phyloP scores from a whole-genome alignment of 2,329 filamentous ascomycete genomes.

The Thyridium curvatum region DNA sequence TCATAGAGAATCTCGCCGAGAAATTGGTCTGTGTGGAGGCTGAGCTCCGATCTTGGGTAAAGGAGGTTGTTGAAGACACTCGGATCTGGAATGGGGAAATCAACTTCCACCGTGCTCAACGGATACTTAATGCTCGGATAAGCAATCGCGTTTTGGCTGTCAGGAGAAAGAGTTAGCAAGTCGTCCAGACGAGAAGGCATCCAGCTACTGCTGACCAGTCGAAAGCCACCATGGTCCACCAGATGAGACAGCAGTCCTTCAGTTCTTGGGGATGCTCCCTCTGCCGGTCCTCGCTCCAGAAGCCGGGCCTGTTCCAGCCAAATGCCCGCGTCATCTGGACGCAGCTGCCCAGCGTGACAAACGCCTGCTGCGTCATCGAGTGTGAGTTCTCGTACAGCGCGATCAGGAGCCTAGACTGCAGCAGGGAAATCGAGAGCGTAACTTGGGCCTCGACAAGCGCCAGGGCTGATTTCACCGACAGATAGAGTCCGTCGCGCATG shows the following conservation, averaged over 20 bases:
- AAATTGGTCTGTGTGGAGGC: constrained; percentile 12
- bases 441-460: constrained; percentile 16
- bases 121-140: constrained; percentile 17
- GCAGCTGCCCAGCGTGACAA: constrained; percentile 18
- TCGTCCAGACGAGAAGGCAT: too few species aligned
- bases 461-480: constrained; percentile 17
- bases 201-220: constrained; percentile 16
- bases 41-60: constrained; percentile 6
- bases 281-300: constrained; percentile 16
- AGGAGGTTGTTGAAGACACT: constrained; percentile 16
- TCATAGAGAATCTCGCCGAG: constrained; percentile 16
- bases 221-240: constrained; percentile 21
- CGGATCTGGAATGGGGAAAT: constrained; percentile 16
- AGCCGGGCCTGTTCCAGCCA: constrained; percentile 15
- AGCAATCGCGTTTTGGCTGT: constrained; percentile 14
- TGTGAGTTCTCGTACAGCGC: constrained; percentile 21
- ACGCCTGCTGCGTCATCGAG: constrained; percentile 20
- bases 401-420: constrained; percentile 20
- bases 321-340: constrained; percentile 18
- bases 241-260: constrained; percentile 19
- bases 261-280: constrained; percentile 11
- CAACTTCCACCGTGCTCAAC: constrained; percentile 10
- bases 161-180: constrained; percentile 8
- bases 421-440: constrained; percentile 13
- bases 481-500: constrained; percentile 17